Evolutionary conservation across 768 basidiomycete genomes (phyloP).

Genomic region (Lactarius deliciosus): DNA sequence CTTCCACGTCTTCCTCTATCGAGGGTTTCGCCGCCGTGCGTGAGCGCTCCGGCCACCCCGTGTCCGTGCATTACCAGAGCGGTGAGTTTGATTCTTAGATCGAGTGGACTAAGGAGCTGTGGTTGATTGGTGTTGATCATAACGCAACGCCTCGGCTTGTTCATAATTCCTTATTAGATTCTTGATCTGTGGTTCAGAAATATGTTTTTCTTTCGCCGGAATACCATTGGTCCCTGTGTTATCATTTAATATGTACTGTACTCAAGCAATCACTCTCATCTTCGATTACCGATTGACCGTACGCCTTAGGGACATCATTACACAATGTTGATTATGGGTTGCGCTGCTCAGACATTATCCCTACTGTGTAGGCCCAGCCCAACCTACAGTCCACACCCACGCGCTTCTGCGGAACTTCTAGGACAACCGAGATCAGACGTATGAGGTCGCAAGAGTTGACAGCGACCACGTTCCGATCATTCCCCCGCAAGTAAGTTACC

Average conservation of each 20-base stretch:
- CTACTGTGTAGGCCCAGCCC: too few relatives aligned
- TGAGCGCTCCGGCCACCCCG: neutral
- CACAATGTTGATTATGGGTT: too few relatives aligned
- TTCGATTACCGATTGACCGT: neutral
- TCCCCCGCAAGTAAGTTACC: too few relatives aligned
- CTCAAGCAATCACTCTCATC: neutral
- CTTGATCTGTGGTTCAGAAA: neutral
- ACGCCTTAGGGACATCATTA: neutral
- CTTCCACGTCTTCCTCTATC: neutral
- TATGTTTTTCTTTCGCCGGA: neutral
- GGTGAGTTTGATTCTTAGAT: neutral
- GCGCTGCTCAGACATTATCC: too few relatives aligned
- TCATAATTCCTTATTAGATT: neutral
- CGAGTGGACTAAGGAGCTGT: neutral
- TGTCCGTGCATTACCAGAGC: neutral
- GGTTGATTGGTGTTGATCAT: neutral
- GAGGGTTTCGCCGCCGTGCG: neutral
- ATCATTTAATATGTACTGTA: neutral
- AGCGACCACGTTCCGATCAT: too few relatives aligned
- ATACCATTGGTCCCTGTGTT: neutral
- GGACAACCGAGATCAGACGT: too few relatives aligned
- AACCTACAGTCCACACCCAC: too few relatives aligned
- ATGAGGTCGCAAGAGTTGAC: too few relatives aligned
- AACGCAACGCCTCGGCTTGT: neutral
- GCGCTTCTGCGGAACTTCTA: too few relatives aligned